A percentile compares a stretch with the other conserved stretches of the same genome.
phyloP scores from a whole-genome alignment of 208 protist genomes.

The Acanthamoeba polyphaga region DNA sequence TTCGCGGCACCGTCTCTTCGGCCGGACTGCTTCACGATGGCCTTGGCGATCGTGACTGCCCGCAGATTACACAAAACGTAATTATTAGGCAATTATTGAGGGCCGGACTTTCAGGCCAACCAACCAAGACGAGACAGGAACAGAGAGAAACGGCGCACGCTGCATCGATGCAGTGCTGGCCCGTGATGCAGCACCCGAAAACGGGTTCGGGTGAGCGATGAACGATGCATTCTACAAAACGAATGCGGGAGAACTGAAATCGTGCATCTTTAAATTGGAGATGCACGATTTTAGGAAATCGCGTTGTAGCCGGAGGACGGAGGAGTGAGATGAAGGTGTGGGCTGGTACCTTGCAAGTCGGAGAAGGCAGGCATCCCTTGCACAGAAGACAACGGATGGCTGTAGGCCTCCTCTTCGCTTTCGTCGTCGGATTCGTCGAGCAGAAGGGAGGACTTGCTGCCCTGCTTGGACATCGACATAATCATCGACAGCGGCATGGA shows the following conservation, averaged over 20 bases:
- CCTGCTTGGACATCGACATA: background rate
- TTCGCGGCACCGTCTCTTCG: conserved; percentile 10
- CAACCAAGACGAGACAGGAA: background rate
- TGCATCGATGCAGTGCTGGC: no score
- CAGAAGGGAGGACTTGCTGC: background rate
- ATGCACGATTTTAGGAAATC: background rate
- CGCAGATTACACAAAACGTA: background rate
- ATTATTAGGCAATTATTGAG: no score
- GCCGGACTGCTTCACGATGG: conserved; percentile 46
- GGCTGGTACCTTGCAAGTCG: conserved; percentile 55
- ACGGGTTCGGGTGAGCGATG: no score
- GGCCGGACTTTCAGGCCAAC: background rate
- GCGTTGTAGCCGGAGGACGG: background rate
- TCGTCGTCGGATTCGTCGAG: conserved; percentile 9
- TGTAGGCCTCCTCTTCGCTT: conserved; percentile 21
- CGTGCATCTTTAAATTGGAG: background rate
- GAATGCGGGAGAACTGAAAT: background rate
- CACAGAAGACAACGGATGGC: background rate
- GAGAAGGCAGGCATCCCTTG: conserved; percentile 58
- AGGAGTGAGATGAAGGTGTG: no score
- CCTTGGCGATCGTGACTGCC: conserved; percentile 69
- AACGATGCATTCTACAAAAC: no score
- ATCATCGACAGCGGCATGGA: background rate
- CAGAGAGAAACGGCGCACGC: background rate
- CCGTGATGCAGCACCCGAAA: no score